Evolutionary conservation across 345 rosid species (phyloP).

Genomic region (Citrus medica): DNA sequence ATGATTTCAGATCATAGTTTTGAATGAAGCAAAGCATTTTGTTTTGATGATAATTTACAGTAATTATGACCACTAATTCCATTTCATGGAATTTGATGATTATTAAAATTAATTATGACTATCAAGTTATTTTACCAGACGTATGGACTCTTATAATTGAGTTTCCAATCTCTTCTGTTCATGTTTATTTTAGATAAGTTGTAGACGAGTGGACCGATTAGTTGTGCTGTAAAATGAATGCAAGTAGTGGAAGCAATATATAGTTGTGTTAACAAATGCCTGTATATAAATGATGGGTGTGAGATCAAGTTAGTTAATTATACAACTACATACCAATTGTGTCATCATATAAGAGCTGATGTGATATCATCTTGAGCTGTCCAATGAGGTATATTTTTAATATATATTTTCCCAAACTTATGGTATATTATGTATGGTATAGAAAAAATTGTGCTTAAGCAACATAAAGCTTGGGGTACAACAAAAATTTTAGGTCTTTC

Average conservation of each 20-base stretch:
- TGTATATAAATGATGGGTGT: not conserved
- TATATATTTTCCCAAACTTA: too few species aligned
- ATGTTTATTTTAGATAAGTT: not conserved
- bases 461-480: too few species aligned
- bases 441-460: too few species aligned
- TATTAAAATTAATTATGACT: constrained; percentile 8
- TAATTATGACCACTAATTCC: constrained; percentile 23
- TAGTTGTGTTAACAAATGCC: not conserved
- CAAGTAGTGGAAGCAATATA: not conserved
- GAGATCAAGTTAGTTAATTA: not conserved
- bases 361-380: not conserved
- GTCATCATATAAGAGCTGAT: not conserved
- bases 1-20: constrained; percentile 13
- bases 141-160: constrained; percentile 4
- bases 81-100: constrained; percentile 29
- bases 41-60: constrained; percentile 26
- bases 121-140: constrained; percentile 3
- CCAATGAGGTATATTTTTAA: too few species aligned
- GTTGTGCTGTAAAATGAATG: not conserved
- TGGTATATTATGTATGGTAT: too few species aligned
- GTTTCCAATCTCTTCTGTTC: not conserved
- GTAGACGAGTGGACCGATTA: not conserved
- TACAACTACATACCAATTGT: not conserved
- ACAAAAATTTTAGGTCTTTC: too few species aligned
- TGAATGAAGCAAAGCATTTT: constrained; percentile 11